Base-by-base conservation (phyloP, 2,329 filamentous ascomycete genomes). In the Aspergillus sp. region DNA sequence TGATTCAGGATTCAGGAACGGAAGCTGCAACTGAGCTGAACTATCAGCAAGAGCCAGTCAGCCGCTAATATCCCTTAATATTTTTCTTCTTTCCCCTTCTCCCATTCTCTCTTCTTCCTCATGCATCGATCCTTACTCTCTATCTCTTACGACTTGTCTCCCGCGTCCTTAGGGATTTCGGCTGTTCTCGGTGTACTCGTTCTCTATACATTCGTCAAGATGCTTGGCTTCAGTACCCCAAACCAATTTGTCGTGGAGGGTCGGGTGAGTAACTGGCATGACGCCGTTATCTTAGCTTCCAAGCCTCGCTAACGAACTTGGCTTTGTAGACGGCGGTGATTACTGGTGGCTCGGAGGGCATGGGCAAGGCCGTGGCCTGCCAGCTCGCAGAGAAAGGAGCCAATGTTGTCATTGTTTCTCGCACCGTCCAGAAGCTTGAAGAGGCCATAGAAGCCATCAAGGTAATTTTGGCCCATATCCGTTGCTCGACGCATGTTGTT, bases 321-420 rank as follows among this genome's bases (percentile, higher is more conserved):
- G 35, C 9, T 56, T 27, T 51, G 9, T 66, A 96, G 92, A 96
- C 93, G 2, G 82, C 96, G 52, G 81, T 98, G 55, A 81, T 99
- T 52, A 99, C 95, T 0, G 95, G 95, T 47, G 92, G 88, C 33
- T 97, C 95, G 0, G 90, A 97, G 70, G 95, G 95, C 57, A 91
- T 97, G 89, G 95, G 95, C 59, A 86, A 87, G 65, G 86, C 86
- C 52, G 85, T 88, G 19, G 92, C 88, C 5, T 82, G 85, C 52
- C 82, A 92, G 64, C 85, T 99, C 45, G 84, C 93, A 3, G 79
- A 84, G 50, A 93, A 92, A 73, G 95, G 95, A 47, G 93, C 95
- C 59, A 91, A 92, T 73, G 73, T 99, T 55, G 85, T 96, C 62
- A 87, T 98, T 63, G 88, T 97, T 51, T 88, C 93, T 14, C 89